Evolutionary conservation across 371 early-diverging fungal species (phyloP), one percentile per base, ranked within the genome.

Genomic region (Apophysomyces variabilis): DNA sequence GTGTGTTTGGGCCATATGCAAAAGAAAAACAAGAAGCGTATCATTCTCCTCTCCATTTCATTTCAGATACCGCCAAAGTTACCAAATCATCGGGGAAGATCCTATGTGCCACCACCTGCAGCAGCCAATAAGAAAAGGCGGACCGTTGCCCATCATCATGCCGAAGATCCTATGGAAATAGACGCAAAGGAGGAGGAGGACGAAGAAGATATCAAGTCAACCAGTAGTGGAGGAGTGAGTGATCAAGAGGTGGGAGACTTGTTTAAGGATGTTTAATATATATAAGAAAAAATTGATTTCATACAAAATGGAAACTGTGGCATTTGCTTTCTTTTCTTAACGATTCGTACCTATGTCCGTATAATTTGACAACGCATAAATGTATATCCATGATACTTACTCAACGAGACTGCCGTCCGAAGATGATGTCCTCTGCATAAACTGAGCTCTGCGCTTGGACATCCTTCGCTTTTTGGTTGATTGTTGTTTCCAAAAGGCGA

Each of bases 51-150:
- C 11, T 41, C 32, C 18, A 18, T 59, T 32, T 54, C 21, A 7
- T 38, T 39, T 58, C 41, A 84, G 75, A 84, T 84, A 71, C 85
- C 85, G 37, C 82, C 85, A n/a, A 84, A 84, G 67, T 59, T 82
- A 12, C 65, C 67, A 57, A 71, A 79, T 47, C 81, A 79, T 26
- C 61, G 62, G 37, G 45, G 62, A 38, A 62, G 57, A 18, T 57
- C 66, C 8, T 69, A 69, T 38, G 62, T 69, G 12, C 69, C 69
- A 65, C 65, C 69, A 11, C 69, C 63, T 1, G 68, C 68, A 38
- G 32, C 38, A 5, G 32, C 58, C 16, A 26, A 50, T 32, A 41
- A 66, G 54, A 50, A 50, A 21, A 50, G 54, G 54, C 54, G 54
- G 35, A 32, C n/a, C 9, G 8, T 50, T 5, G 9, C 54, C 16